Base-by-base conservation (phyloP, 2,329 filamentous ascomycete genomes). In the Botrytis sinoallii region DNA sequence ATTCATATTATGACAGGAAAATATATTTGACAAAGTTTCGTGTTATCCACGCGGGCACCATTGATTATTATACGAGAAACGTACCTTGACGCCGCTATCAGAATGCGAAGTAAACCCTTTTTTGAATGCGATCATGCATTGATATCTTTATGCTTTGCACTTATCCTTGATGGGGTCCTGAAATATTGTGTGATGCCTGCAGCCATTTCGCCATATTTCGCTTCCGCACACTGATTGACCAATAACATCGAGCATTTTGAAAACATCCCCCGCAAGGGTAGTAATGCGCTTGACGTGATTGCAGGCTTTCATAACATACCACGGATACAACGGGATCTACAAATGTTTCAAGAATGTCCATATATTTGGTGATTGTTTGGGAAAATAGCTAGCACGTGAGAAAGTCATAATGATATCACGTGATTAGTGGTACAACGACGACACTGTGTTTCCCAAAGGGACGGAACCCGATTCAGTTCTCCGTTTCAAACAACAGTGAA, bases 121-220 rank as follows among this genome's bases (percentile, higher is more conserved):
- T 32, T 42, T 48, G 8, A 32, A 42, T 44, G 8, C 25, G n/a
- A 32, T 20, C 44, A 67, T 52, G 46, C 46, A 67, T 29, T 16
- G 64, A 66, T n/a, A 20, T 52, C 32, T 67, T 52, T 67, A 67
- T 29, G 32, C 44, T 67, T 52, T 35, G 14, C 22, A 52, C 46
- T 42, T 32, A 59, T 25, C n/a, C 52, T 18, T 40, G n/a, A 44
- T 16, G 25, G 12, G 5, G 42, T 42, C n/a, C 38, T 29, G 66
- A 69, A 32, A 69, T 42, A 69, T 69, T 69, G 66, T 69, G 66
- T 59, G 66, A 69, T 69, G 66, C 3, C 46, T 57, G 66, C 66
- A 69, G 38, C 29, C 48, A 69, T 69, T 59, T 59, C 66, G 38
- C 66, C 48, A 69, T 69, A 52, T 69, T 59, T 57, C 38, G 48